Percentiles rank a stretch among this genome's conserved stretches.
phyloP scores from a whole-genome alignment of 129 eudicot genomes.

The Artemisia argyi region DNA sequence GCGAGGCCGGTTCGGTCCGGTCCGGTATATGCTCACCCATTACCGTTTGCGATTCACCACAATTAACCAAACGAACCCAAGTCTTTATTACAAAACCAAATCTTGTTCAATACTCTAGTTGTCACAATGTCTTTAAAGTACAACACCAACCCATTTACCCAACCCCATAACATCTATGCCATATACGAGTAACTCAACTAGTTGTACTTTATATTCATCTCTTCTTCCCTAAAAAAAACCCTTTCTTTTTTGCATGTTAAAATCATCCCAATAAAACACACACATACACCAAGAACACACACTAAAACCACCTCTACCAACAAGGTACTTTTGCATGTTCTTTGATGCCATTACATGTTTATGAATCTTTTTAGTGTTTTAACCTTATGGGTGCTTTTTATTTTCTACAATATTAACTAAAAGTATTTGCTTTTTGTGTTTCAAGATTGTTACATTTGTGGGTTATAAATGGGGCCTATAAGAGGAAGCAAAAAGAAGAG shows the following conservation, averaged over 20 bases:
- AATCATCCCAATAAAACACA: slow-evolving; percentile 16
- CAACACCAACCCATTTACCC: slow-evolving; percentile 31
- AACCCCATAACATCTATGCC: slow-evolving; percentile 11
- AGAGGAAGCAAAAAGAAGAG: slow-evolving; percentile 67
- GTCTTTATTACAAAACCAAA: slow-evolving; percentile 15
- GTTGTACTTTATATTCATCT: too few species aligned
- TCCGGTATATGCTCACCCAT: too few species aligned
- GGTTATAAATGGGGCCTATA: slow-evolving; percentile 69
- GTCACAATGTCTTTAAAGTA: slow-evolving; percentile 16
- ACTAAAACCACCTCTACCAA: slow-evolving; percentile 11
- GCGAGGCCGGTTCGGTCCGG: too few species aligned
- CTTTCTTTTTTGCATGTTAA: slow-evolving; percentile 46
- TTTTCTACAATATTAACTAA: slow-evolving; percentile 24
- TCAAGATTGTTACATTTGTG: slow-evolving; percentile 37
- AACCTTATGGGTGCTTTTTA: slow-evolving; percentile 36
- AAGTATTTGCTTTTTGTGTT: slow-evolving; percentile 28
- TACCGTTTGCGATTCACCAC: too few species aligned
- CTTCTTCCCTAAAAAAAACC: slow-evolving; percentile 11
- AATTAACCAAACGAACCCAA: not conserved
- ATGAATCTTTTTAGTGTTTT: slow-evolving; percentile 21
- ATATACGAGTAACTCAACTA: too few species aligned
- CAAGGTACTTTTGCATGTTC: slow-evolving; percentile 33
- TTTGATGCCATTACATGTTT: slow-evolving; percentile 28
- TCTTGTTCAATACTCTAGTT: not conserved
- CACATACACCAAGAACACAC: slow-evolving; percentile 33